Base-by-base conservation (phyloP, 805 yeast species). In the Pichia nanzhaoensis region DNA sequence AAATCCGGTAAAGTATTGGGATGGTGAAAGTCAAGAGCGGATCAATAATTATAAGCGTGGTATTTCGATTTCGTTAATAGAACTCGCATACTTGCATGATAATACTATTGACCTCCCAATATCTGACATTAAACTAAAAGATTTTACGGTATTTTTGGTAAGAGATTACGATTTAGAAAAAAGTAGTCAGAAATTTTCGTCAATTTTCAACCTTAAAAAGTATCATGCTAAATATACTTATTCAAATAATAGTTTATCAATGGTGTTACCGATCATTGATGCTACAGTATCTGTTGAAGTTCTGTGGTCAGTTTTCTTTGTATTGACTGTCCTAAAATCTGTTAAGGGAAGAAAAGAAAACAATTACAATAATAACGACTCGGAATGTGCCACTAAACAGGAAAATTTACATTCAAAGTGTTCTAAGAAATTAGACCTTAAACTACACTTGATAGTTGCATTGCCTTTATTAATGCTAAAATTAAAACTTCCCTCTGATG, bases 261-360 rank as follows among this genome's bases (percentile, higher is more conserved):
- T 48, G 4, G 44, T 49, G 4, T 7, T 64, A 3, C 67, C 68
- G 3, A 16, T 57, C 7, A 38, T 64, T 10, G 65, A 63, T 37
- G 37, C 49, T 1, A 41, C 41, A 1, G 16, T 63, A 3, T 59
- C 66, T 3, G 55, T 58, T n/a, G 67, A 64, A 41, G 55, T 54
- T 4, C 35, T 62, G 17, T 64, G 68, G 68, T 50, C 61, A 2
- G 7, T 58, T 1, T 28, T 61, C 22, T 64, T 63, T 51, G 54
- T 63, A 3, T 48, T 47, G 34, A 44, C 55, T 1, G 37, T 52
- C 5, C 36, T 52, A 10, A 30, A 21, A 16, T 41, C 49, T 12
- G 13, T 48, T 3, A 35, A 16, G 9, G 47, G 44, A 17, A 39
- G 46, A 27, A 20, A 37, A 18, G 12, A 30, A 14, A 3, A 7